Evolutionary conservation across 257 asterid genomes (phyloP), one percentile per base, ranked within the genome.

Genomic region (Nicotiana undulata): DNA sequence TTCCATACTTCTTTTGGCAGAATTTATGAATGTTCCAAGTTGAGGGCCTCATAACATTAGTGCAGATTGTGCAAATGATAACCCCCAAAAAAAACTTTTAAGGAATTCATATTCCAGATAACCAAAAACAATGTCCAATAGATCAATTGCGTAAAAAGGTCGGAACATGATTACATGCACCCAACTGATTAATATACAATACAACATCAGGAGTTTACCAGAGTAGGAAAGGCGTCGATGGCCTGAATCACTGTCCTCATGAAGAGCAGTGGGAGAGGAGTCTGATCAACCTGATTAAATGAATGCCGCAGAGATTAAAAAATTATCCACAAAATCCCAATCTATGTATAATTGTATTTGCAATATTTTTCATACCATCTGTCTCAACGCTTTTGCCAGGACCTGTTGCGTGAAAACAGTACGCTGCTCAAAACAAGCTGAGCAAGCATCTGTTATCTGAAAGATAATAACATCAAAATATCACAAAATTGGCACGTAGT

Each of bases 211-310:
- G 18, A 64, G 76, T 58, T 87, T 91, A 95, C 98, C 97, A 95
- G 90, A 20, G 97, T 85, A 34, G 99, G 99, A 82, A 89, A 93
- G 63, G 99, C 98, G 86, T 95, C 99, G 79, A 93, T 95, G 64
- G 97, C 97, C 88, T 95, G 99, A 85, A 95, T 95, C 85, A 95
- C 96, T n/a, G 99, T 95, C 87, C 99, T 90, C 99, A 93, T 95
- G 91, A 87, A 91, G 82, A 95, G 97, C 79, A 95, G 89, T 6
- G 99, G 99, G 63, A 95, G 88, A 78, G 97, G 97, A 82, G 96
- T 91, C 85, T 87, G 97, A 84, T 92, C 97, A 79, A 93, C 98
- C 99, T 95, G 84, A 56, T 55, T 52, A 65, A 79, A 11, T 56
- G 18, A 52, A 67, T 4, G 76, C 20, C 18, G 63, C 17, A 15